phyloP scores from a whole-genome alignment of 2,329 filamentous ascomycete genomes.

The Talaromyces sp. region DNA sequence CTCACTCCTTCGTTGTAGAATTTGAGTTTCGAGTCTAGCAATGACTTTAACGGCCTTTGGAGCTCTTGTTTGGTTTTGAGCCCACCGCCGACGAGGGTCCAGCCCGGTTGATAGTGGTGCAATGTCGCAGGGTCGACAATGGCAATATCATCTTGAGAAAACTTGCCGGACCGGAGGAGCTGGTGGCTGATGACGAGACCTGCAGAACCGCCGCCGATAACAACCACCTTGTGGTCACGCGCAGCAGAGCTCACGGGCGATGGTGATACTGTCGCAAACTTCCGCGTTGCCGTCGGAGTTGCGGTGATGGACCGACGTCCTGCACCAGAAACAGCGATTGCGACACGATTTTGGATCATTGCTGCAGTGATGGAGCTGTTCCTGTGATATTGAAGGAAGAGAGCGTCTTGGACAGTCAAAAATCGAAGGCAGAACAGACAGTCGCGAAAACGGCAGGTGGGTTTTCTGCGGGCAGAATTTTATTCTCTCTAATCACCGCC shows the following conservation, averaged over 20 bases:
- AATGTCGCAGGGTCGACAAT: constrained; percentile 57
- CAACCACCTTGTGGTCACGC: constrained; percentile 56
- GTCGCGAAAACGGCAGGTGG: neutral
- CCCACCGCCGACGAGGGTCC: constrained; percentile 63
- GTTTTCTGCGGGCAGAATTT: neutral
- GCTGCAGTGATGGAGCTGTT: neutral
- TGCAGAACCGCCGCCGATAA: constrained; percentile 62
- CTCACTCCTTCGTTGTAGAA: constrained; percentile 52
- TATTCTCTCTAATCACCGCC: neutral
- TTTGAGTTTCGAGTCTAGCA: constrained; percentile 57
- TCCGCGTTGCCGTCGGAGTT: neutral
- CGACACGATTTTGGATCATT: neutral
- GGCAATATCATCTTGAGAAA: constrained; percentile 56
- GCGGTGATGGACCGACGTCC: neutral
- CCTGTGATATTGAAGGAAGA: neutral
- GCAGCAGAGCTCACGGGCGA: constrained; percentile 28
- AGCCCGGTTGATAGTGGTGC: constrained; percentile 65
- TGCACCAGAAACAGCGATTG: neutral
- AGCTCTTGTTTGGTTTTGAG: constrained; percentile 58
- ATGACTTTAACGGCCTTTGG: constrained; percentile 42
- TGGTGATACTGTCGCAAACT: constrained; percentile 3
- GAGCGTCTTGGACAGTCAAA: neutral
- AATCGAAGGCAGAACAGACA: neutral
- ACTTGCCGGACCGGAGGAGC: constrained; percentile 55
- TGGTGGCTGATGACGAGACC: constrained; percentile 63